Evolutionary conservation across 805 yeast genomes (phyloP), one percentile per base, ranked within the genome.

Genomic region (Myxozyma monticola): DNA sequence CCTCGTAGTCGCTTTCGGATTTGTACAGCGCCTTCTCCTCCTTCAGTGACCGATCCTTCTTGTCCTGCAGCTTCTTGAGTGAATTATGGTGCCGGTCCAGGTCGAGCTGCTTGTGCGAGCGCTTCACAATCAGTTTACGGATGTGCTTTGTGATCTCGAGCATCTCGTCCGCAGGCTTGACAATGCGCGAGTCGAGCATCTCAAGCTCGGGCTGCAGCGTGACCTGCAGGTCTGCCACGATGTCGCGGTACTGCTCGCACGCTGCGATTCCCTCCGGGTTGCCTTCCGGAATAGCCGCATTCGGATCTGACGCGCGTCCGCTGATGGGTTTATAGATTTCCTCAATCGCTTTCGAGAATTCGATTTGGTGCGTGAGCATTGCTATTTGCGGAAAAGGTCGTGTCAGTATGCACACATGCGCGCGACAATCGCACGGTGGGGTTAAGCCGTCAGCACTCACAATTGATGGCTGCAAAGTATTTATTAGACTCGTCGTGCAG

Each of bases 201-300:
- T 88, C 95, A 66, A 93, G 75, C 67, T 93, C 99, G 0, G 99
- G 99, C 65, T 88, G 85, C 63, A 93, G 74, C 1, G 88, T 81
- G 48, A 80, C 83, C 70, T 90, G 93, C 61, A 93, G 74, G 54
- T 90, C 97, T 43, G 80, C 78, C 31, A 93, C 96, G 48, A 89
- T 84, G 37, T 79, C 95, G 50, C 95, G 76, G 70, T 90, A 93
- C 66, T 85, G 95, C 65, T 86, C 96, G 62, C 95, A 81, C 0
- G 99, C 99, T 63, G 85, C 83, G 59, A 93, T 88, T 61, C 98
- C 99, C 45, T 93, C 95, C 2, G 97, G 97, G 65, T 90, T 90
- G 60, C 95, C 97, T 66, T 93, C 99, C 0, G 90, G 90, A 40
- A 81, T 78, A 1, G 88, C 69, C 6, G 93, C 80, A 64, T 83